A percentile compares a stretch with the other conserved stretches of the same genome.
phyloP scores from a whole-genome alignment of 2,329 filamentous ascomycete species.

The Alternaria gansuensis region DNA sequence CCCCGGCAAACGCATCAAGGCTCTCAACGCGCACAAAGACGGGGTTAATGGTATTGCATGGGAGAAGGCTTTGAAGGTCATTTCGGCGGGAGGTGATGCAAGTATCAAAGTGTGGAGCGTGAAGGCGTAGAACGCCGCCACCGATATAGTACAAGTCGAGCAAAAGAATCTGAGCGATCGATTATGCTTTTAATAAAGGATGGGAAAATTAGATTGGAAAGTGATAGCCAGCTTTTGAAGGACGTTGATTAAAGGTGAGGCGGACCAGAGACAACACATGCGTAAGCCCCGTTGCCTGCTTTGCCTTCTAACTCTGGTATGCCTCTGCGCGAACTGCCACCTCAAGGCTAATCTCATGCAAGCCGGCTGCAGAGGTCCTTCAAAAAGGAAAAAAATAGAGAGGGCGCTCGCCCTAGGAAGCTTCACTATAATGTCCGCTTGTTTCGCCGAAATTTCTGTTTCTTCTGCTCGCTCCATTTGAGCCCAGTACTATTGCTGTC shows the following conservation, averaged over 20 bases:
- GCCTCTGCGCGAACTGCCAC: conserved; percentile 19
- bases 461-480: not conserved
- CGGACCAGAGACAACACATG: conserved; percentile 4
- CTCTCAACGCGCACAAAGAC: conserved; percentile 91
- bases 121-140: conserved; percentile 29
- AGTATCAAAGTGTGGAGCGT: conserved; percentile 85
- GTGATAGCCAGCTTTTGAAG: conserved; percentile 1
- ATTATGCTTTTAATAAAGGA: conserved; percentile 1
- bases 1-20: conserved; percentile 85
- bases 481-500: not conserved
- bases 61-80: conserved; percentile 71
- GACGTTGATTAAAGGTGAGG: conserved; percentile 16
- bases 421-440: conserved; percentile 17
- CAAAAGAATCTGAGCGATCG: not conserved
- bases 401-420: conserved; percentile 8
- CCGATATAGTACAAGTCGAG: not conserved
- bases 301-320: conserved; percentile 24
- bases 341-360: conserved; percentile 21
- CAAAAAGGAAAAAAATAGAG: not conserved
- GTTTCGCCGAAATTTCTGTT: not conserved
- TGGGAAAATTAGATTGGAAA: not conserved
- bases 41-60: conserved; percentile 89
- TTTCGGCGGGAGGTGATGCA: conserved; percentile 85
- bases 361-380: conserved; percentile 21
- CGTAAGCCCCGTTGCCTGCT: conserved; percentile 32